Base-by-base conservation (phyloP, 257 asterid species). In the Linaria vulgaris region DNA sequence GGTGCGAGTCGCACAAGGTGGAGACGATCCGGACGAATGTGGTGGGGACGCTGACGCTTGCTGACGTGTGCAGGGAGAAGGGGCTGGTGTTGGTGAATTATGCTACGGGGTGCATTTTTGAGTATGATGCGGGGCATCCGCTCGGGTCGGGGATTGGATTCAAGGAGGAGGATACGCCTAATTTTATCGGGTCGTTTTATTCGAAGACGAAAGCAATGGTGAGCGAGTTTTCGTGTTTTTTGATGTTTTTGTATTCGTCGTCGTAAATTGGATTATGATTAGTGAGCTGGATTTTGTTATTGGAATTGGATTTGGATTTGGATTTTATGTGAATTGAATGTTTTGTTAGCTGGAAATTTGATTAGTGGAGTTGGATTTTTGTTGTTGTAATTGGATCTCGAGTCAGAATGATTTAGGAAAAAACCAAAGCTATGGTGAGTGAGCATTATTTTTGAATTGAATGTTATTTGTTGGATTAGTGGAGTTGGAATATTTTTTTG, bases 1-100 rank as follows among this genome's bases (percentile, higher is more conserved):
- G 88, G 85, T 82, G 88, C 19, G 88, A 82, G 69, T 64, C 88
- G 12, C 88, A 82, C 53, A 82, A 82, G 73, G 85, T 72, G 4
- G 88, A 82, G 73, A 82, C 88, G 2, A 82, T 79, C 27, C 67
- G 88, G 6, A 63, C 85, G 1, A 82, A 82, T 59, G 88, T 82
- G 23, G 83, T 68, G 37, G 88, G 88, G 3, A 82, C 88, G 14
- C 53, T 82, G 69, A 82, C 85, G 43, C 71, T 82, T 44, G 85
- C 88, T 59, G 88, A 82, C 57, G 80, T 82, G 0, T 82, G 85
- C 75, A 68, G 76, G 53, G 88, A 79, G 23, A 77, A 74, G 11
- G 76, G 83, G 0, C 43, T 79, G 72, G 38, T 82, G 39, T 68
- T 82, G 75, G 72, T 82, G 19, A 82, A 82, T 47, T 82, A 77